phyloP scores from a whole-genome alignment of 1,284 basidiomycete genomes.

The Puccinia coronata region DNA sequence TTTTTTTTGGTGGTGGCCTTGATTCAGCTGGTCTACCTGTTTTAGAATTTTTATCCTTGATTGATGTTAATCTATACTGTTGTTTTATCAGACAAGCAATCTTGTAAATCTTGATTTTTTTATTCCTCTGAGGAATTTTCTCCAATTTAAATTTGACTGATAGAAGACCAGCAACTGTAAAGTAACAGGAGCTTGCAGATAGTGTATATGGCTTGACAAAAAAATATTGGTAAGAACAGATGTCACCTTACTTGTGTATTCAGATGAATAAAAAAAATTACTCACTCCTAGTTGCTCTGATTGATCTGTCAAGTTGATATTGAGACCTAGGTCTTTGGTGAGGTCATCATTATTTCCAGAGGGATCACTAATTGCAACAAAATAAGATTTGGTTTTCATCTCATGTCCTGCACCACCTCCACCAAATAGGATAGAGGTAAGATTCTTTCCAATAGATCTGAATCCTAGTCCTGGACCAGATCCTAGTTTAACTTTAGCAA shows the following conservation, averaged over 20 bases:
- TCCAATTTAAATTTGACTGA: slow-evolving; percentile 26
- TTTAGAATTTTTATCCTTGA: slow-evolving; percentile 27
- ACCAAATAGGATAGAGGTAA: slow-evolving; percentile 32
- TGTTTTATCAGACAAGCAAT: slow-evolving; percentile 35
- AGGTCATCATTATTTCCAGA: slow-evolving; percentile 15
- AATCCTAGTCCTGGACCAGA: slow-evolving; percentile 32
- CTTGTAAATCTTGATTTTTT: slow-evolving; percentile 39
- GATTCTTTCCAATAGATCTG: slow-evolving; percentile 30
- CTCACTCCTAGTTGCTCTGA: slow-evolving; percentile 39
- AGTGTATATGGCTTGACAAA: slow-evolving; percentile 20
- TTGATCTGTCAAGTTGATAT: slow-evolving; percentile 13
- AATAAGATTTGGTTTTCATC: slow-evolving; percentile 41
- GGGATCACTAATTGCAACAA: slow-evolving; percentile 33
- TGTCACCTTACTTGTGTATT: too few relatives aligned
- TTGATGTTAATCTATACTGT: slow-evolving; percentile 34
- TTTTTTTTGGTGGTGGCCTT: slow-evolving; percentile 34
- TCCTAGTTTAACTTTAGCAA: slow-evolving; percentile 30
- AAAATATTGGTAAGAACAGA: too few relatives aligned
- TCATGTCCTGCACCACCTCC: slow-evolving; percentile 19
- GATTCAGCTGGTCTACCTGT: slow-evolving; percentile 32
- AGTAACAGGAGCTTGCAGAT: slow-evolving; percentile 41
- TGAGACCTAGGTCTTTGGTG: slow-evolving; percentile 12
- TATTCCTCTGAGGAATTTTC: slow-evolving; percentile 28
- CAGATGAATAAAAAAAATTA: too few relatives aligned
- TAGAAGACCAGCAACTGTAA: slow-evolving; percentile 40